Conservation (phyloP, 2,329 filamentous ascomycete genomes). For the Aspergillus nomiae region DNA sequence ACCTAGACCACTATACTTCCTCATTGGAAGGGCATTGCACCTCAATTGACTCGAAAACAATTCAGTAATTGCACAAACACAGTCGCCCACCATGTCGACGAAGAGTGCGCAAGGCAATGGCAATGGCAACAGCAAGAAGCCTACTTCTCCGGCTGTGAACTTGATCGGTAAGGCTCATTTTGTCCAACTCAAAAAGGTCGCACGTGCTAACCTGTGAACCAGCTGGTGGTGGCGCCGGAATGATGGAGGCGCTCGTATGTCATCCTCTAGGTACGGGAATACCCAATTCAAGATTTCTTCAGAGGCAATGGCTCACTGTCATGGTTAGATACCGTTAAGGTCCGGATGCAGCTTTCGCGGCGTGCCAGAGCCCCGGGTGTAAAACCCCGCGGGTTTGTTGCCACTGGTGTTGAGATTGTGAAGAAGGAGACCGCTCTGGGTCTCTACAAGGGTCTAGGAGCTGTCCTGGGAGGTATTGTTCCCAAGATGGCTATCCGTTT, state of each 20-base stretch:
- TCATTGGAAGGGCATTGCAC: background rate
- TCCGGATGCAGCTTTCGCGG: slow-evolving; percentile 96
- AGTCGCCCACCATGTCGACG: slow-evolving; percentile 55
- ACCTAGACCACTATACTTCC: slow-evolving; percentile 2
- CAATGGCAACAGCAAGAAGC: slow-evolving; percentile 63
- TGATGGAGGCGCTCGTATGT: slow-evolving; percentile 98
- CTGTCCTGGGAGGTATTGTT: slow-evolving; percentile 92
- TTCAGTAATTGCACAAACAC: background rate
- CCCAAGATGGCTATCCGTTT: slow-evolving; percentile 99
- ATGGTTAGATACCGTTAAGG: slow-evolving; percentile 85
- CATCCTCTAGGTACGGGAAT: slow-evolving; percentile 77
- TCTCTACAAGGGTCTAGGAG: slow-evolving; percentile 97
- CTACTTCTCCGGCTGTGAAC: slow-evolving; percentile 84
- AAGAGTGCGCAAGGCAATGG: slow-evolving; percentile 54
- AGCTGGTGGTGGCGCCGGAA: slow-evolving; percentile 96
- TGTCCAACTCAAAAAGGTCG: background rate
- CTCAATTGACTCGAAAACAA: slow-evolving; percentile 7
- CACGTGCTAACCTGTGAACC: slow-evolving; percentile 23
- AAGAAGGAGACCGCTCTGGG: slow-evolving; percentile 87
- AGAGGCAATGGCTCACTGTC: slow-evolving; percentile 25
- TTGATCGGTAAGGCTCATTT: slow-evolving; percentile 69
- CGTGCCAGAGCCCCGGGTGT: slow-evolving; percentile 80
- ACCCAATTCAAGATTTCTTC: background rate
- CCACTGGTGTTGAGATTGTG: slow-evolving; percentile 83
- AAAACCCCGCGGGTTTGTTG: slow-evolving; percentile 83